Conservation (phyloP, 129 eudicot species). For the Centaurea solstitialis region DNA sequence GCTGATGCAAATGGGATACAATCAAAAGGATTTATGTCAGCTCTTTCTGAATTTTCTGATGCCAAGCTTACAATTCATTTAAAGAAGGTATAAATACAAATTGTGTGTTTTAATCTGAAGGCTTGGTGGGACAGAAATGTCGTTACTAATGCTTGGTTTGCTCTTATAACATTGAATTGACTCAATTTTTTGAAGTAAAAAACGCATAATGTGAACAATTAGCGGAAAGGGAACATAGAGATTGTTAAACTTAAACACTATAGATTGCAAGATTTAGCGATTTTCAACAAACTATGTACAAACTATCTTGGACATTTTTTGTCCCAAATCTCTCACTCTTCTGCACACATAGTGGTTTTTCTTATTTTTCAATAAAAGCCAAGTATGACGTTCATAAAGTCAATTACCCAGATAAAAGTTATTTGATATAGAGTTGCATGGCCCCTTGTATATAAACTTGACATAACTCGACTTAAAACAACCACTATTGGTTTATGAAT, state of each 20-base stretch:
- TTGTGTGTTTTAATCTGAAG: neutral
- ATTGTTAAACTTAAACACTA: neutral
- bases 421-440: neutral
- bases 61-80: slow-evolving; percentile 47
- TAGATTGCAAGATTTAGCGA: neutral
- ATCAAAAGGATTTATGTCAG: slow-evolving; percentile 56
- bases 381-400: neutral
- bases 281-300: too few species aligned
- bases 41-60: slow-evolving; percentile 57
- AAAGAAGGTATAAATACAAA: slow-evolving; percentile 57
- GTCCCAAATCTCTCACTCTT: too few species aligned
- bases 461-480: too few species aligned
- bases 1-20: slow-evolving; percentile 71
- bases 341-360: too few species aligned
- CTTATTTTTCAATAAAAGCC: too few species aligned
- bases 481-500: too few species aligned
- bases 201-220: neutral
- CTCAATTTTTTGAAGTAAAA: neutral
- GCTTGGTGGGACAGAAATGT: neutral
- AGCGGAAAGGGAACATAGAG: neutral
- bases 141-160: neutral
- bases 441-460: neutral
- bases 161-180: neutral
- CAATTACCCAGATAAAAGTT: neutral
- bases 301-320: too few species aligned